Percentiles rank a stretch among this genome's conserved stretches.
Evolutionary conservation across 345 rosid species (phyloP).

Genomic region (Eucalyptus victrix): DNA sequence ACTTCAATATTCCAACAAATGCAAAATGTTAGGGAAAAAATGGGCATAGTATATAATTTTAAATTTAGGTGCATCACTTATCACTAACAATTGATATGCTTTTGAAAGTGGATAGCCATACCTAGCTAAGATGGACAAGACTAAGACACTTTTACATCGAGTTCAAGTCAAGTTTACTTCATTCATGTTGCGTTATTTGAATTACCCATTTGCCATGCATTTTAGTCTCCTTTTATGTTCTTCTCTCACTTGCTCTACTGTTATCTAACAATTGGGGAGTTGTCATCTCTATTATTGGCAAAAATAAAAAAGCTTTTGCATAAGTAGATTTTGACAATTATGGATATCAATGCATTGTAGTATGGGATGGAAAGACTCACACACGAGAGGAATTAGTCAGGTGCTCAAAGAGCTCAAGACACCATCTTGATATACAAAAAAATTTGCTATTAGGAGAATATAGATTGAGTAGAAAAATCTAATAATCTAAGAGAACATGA

Average conservation of each 20-base stretch:
- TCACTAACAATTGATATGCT: neutral
- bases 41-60: neutral
- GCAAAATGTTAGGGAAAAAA: neutral
- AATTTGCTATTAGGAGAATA: neutral
- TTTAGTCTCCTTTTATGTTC: neutral
- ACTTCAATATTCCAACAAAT: neutral
- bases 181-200: neutral
- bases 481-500: neutral
- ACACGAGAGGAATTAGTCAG: accelerated
- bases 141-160: neutral
- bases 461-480: neutral
- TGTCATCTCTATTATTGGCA: neutral
- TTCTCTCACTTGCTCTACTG: neutral
- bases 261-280: neutral
- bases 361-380: neutral
- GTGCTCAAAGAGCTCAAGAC: neutral
- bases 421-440: neutral
- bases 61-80: neutral
- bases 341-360: neutral
- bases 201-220: neutral
- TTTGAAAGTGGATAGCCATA: neutral
- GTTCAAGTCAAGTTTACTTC: neutral
- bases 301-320: neutral
- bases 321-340: neutral
- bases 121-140: neutral